Evolutionary conservation across 2,329 filamentous ascomycete genomes (phyloP), one percentile per base, ranked within the genome.

Genomic region (Xylaria polymorpha): DNA sequence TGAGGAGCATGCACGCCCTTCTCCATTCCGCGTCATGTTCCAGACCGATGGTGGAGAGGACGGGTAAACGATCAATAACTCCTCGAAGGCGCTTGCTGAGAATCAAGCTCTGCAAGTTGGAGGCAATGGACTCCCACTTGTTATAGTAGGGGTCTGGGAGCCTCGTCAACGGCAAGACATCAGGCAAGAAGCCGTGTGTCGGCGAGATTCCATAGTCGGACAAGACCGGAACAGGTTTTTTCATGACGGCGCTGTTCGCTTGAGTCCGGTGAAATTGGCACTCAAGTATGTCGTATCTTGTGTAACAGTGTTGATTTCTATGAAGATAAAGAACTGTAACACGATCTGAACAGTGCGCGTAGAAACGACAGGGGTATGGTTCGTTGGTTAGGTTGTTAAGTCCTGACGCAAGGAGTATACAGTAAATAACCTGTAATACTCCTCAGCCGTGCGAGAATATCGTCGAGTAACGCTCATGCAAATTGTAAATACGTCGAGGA

Each of bases 111-210:
- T 98, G 96, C 37, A 99, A 86, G 77, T 97, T 98, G 74, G 90
- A 88, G 41, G 91, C 88, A 59, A 98, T 87, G 55, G 91, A 88
- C 82, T 99, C 96, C 96, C 96, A 99, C 78, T 94, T 93, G 80
- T 92, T 91, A 82, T 98, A 99, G 84, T 98, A 98, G 2, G 92
- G 88, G 77, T 98, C 92, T 10, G 94, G 92, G 15, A 99, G 89
- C 64, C 88, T 84, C 70, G 93, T 90, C 71, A 98, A 85, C 50
- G 96, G 96, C 43, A 92, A 83, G 72, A 93, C 90, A 71, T 92
- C 85, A 1, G 96, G 94, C 63, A 99, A 88, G 83, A 99, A 99
- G 77, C 96, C 96, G 82, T 94, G 89, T 66, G 89, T 85, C 70
- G 88, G 84, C 73, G 92, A 93, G 80, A 94, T 88, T 81, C 92